phyloP scores from a whole-genome alignment of 2,329 filamentous ascomycete genomes.

The Monosporascus sp. region DNA sequence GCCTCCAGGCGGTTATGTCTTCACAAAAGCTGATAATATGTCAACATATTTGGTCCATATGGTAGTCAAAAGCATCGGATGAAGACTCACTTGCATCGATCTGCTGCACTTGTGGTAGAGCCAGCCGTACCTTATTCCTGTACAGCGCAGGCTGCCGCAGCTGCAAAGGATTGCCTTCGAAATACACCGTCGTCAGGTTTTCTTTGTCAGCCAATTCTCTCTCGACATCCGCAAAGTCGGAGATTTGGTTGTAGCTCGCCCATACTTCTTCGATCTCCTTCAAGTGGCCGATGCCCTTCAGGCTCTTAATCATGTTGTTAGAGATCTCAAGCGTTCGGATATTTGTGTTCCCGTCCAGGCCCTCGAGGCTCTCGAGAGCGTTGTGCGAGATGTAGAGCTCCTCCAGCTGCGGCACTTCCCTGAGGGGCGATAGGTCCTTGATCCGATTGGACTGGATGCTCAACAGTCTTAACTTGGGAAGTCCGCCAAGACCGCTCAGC shows the following conservation, averaged over 20 bases:
- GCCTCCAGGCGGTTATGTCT: neutral
- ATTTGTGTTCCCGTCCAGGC: slow-evolving; percentile 60
- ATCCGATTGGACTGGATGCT: slow-evolving; percentile 96
- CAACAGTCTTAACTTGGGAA: slow-evolving; percentile 78
- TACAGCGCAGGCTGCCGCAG: slow-evolving; percentile 75
- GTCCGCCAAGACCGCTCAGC: slow-evolving; percentile 67
- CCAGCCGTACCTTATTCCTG: slow-evolving; percentile 85
- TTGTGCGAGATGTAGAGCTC: slow-evolving; percentile 97
- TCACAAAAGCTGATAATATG: slow-evolving; percentile 19
- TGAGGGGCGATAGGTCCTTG: slow-evolving; percentile 68
- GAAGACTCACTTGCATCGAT: slow-evolving; percentile 89
- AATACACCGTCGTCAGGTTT: slow-evolving; percentile 83
- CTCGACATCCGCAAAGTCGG: slow-evolving; percentile 79
- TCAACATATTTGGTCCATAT: slow-evolving; percentile 1
- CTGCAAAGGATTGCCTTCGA: slow-evolving; percentile 92
- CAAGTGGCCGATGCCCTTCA: slow-evolving; percentile 66
- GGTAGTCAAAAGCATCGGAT: neutral
- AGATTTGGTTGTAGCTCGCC: slow-evolving; percentile 83
- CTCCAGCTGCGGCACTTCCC: slow-evolving; percentile 69
- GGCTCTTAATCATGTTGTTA: slow-evolving; percentile 74
- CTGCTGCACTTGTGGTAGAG: slow-evolving; percentile 81
- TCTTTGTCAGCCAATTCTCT: slow-evolving; percentile 72
- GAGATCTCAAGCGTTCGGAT: slow-evolving; percentile 83
- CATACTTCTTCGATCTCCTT: slow-evolving; percentile 81
- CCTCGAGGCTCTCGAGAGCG: slow-evolving; percentile 70